Percentiles rank a stretch among this genome's conserved stretches.
Conservation (phyloP, 306 rosid genomes). For the Amphicarpaea edgeworthii region DNA sequence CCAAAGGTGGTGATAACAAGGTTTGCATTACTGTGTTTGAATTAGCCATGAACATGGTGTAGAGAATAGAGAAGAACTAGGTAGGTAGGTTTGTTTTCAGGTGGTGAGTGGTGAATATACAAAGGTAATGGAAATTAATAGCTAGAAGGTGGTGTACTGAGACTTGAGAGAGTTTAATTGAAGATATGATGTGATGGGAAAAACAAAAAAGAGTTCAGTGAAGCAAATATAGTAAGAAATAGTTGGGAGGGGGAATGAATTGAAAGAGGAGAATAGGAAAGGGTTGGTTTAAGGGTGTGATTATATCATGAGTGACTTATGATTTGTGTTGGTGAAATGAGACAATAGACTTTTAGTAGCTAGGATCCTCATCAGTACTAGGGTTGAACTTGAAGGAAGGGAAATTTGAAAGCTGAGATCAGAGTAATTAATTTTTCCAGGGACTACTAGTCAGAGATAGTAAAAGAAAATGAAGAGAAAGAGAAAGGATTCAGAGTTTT, state of each 20-base stretch:
- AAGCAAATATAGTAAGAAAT: conserved; percentile 36
- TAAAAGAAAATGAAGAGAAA: conserved; percentile 42
- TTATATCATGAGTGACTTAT: conserved; percentile 82
- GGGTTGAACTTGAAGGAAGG: conserved; percentile 60
- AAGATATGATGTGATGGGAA: neutral
- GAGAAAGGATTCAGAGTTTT: conserved; percentile 52
- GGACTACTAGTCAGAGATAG: conserved; percentile 47
- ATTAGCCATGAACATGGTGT: conserved; percentile 56
- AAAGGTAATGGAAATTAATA: neutral
- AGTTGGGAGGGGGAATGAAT: neutral
- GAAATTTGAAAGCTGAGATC: conserved; percentile 36
- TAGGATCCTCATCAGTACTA: conserved; percentile 54
- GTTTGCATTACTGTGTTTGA: conserved; percentile 46
- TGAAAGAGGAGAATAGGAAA: conserved; percentile 41
- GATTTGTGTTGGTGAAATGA: conserved; percentile 65
- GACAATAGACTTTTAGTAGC: conserved; percentile 55
- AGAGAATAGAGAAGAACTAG: conserved; percentile 36
- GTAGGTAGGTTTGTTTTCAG: neutral
- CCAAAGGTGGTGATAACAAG: conserved; percentile 49
- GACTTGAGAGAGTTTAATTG: neutral
- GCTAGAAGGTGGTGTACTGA: neutral
- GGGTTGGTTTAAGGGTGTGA: conserved; percentile 43
- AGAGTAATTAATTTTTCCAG: conserved; percentile 42
- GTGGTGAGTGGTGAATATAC: conserved; percentile 16
- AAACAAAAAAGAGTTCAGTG: neutral